Evolutionary conservation across 1,284 basidiomycete genomes (phyloP), one percentile per base, ranked within the genome.

Genomic region (Trametes hirsuta): DNA sequence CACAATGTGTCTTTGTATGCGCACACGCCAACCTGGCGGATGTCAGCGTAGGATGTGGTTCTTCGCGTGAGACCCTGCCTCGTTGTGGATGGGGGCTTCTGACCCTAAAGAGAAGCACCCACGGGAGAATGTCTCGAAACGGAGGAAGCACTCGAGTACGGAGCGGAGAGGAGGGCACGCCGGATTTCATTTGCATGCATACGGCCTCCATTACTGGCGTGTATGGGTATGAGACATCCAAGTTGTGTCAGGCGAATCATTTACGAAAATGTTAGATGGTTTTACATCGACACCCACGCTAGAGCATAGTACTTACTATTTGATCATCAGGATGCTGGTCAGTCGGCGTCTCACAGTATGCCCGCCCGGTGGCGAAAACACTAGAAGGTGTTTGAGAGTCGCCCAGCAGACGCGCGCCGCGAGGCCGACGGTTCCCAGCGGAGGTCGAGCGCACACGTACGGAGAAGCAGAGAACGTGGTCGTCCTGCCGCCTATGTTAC

Each of bases 71-170:
- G 24, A 35, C 10, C 36, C 12, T 14, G 47, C 44, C 56, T 52
- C 55, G 22, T 47, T 47, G 49, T 40, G 24, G 37, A 22, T 3
- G 48, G 36, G 18, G 6, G 42, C 25, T 57, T 57, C 59, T 50
- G 51, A 42, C 55, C 51, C 47, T 18, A 30, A 40, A 47, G 14
- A 36, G 41, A 41, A 46, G 48, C 44, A n/a, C 58, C 21, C 53
- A 51, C 45, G 24, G 37, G 42, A 30, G 37, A 45, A 59, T 8
- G 37, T 51, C 56, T 58, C 18, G 56, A 59, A 55, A 34, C 59
- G 53, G 53, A 40, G 34, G 45, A 55, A 55, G 54, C 42, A 47
- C 18, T 30, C 30, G 30, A 8, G 53, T 18, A n/a, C 24, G n/a
- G 22, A 6, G 30, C 44, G 45, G 45, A 34, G 40, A 35, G 36